Base-by-base conservation (phyloP, 352 stramenopile species). In the Globisporangium polare region DNA sequence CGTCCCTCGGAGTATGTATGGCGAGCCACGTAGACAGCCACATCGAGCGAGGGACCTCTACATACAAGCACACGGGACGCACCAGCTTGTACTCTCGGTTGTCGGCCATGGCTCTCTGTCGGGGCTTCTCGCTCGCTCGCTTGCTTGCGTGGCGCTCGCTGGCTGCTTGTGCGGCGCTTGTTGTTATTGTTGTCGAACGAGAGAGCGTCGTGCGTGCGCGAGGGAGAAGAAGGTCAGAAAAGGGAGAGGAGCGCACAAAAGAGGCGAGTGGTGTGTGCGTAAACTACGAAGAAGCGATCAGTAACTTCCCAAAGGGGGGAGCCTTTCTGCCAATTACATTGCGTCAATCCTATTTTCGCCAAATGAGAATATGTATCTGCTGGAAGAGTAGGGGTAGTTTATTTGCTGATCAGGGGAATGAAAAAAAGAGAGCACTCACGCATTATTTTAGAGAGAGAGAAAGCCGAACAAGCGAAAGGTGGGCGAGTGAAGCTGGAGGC, bases 81-180 rank as follows among this genome's bases (percentile, higher is more conserved):
- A 92, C 83, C 72, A 92, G 72, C 50, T 92, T 92, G 76, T 92
- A 92, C 62, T 92, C 83, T 65, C 86, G 86, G 74, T 89, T 90
- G 63, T 87, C 82, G 70, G 67, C 73, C 72, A 82, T 90, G 27
- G 26, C 56, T 31, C 10, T 31, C 13, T 31, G 20, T 31, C 13
- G 9, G 42, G 17, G 5, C 20, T 54, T n/a, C 12, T 57, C 22
- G n/a, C n/a, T n/a, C n/a, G 26, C n/a, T 47, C 35, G 26, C 20
- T 53, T 50, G 27, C 24, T 29, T 63, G 42, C 29, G 22, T 62
- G 17, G 12, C 24, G 8, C 49, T 15, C 37, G 42, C 20, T 49
- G 29, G 26, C 20, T 53, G 27, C 24, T 29, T 63, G 42, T 22
- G 22, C 58, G 10, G 12, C 31, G 22, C 12, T 54, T 17, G 26